Percentiles rank a stretch among this genome's conserved stretches.
These are phyloP conservation scores for Aspergillus novoparasiticus DNA, from an alignment of 2,329 filamentous ascomycete species.

Conservation along the genomic window DNA sequence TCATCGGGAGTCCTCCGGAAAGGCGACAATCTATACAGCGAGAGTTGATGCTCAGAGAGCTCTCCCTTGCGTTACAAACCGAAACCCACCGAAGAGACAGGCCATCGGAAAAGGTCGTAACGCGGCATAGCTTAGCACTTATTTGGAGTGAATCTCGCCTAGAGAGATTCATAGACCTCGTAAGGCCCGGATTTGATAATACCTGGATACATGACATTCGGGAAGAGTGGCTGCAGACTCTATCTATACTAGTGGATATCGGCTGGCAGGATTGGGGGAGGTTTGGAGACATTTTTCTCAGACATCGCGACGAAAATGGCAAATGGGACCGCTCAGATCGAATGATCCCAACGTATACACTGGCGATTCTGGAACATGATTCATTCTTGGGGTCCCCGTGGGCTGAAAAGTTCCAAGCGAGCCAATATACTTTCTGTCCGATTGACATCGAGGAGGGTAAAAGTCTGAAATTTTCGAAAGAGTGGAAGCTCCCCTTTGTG, in stretches of 20 bases:
- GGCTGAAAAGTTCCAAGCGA: slow-evolving; percentile 3
- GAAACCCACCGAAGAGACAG: not conserved
- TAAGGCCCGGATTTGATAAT: not conserved
- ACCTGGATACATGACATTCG: not conserved
- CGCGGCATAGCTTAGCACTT: slow-evolving; percentile 5
- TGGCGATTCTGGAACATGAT: slow-evolving; percentile 3
- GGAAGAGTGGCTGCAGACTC: slow-evolving; percentile 7
- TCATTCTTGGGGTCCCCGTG: slow-evolving; percentile 7
- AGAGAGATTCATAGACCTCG: slow-evolving; percentile 10
- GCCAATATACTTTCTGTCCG: slow-evolving; percentile 12
- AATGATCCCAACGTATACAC: slow-evolving; percentile 6
- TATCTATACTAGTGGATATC: slow-evolving; percentile 17
- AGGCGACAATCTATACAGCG: not conserved
- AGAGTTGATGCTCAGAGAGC: not conserved
- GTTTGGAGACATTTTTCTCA: slow-evolving; percentile 16
- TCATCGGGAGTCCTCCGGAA: not conserved
- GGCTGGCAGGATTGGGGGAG: slow-evolving; percentile 16
- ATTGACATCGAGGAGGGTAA: slow-evolving; percentile 14
- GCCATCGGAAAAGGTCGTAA: slow-evolving; percentile 12
- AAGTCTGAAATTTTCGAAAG: slow-evolving; percentile 5
- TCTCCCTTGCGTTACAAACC: not conserved
- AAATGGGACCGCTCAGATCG: slow-evolving; percentile 8
- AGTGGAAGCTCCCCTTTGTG: slow-evolving; percentile 17
- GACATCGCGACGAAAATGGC: not conserved
- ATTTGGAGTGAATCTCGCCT: slow-evolving; percentile 16